Evolutionary conservation across 148 eudicot genomes (phyloP).

Genomic region (Amaranthus cruentus): DNA sequence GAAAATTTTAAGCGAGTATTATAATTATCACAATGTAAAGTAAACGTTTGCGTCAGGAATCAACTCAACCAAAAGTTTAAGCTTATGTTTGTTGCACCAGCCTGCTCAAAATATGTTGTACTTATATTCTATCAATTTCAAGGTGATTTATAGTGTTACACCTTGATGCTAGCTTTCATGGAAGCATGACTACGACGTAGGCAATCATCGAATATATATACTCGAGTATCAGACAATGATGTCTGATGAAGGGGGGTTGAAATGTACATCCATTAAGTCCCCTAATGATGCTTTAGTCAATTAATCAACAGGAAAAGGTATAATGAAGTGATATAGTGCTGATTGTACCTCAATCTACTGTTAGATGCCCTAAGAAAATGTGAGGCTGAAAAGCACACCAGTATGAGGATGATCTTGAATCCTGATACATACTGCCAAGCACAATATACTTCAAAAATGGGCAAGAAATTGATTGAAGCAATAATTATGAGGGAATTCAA

Average conservation of each 20-base stretch:
- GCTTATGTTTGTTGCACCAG: too few species aligned
- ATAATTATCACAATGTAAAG: too few species aligned
- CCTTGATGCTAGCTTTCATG: not conserved
- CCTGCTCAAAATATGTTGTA: too few species aligned
- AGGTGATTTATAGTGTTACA: not conserved
- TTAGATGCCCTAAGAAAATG: not conserved
- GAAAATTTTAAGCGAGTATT: too few species aligned
- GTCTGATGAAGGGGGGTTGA: too few species aligned
- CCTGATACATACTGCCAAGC: not conserved
- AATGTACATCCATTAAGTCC: too few species aligned
- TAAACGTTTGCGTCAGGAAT: too few species aligned
- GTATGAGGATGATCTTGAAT: not conserved
- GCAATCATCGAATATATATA: too few species aligned
- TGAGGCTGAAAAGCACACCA: not conserved
- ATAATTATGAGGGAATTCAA: not conserved
- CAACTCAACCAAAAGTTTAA: too few species aligned
- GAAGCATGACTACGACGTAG: not conserved
- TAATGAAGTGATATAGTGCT: not conserved
- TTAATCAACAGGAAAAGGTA: not conserved
- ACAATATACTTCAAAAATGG: not conserved
- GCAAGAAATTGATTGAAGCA: not conserved
- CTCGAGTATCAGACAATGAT: too few species aligned
- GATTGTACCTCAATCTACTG: not conserved
- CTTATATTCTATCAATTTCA: too few species aligned
- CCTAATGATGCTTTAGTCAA: not conserved